Percentiles rank a stretch among this genome's conserved stretches.
These are phyloP conservation scores for Didymellaceae sp. DNA, from an alignment of 2,329 filamentous ascomycete genomes.

Conservation along the genomic window DNA sequence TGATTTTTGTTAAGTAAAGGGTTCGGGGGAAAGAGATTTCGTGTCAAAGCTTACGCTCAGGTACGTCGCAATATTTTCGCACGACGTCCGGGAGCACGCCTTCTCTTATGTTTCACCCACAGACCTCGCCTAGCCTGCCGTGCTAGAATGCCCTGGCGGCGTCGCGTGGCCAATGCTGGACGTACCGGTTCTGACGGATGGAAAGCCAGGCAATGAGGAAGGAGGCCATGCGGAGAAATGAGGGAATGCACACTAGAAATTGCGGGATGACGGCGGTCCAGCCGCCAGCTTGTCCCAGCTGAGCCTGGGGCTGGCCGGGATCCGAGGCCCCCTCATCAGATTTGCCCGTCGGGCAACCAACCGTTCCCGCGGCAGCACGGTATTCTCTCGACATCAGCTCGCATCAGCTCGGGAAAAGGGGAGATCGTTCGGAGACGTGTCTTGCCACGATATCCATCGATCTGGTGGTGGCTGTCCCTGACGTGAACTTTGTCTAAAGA, in stretches of 20 bases:
- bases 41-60: conserved; percentile 20
- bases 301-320: conserved; percentile 12
- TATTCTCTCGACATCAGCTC: conserved; percentile 27
- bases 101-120: conserved; percentile 28
- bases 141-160: conserved; percentile 15
- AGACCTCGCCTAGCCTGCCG: conserved; percentile 4
- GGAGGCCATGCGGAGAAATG: conserved; percentile 30
- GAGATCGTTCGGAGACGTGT: conserved; percentile 26
- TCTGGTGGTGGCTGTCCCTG: not conserved
- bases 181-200: conserved; percentile 22
- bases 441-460: not conserved
- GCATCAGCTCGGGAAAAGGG: conserved; percentile 16
- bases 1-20: conserved; percentile 14
- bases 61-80: conserved; percentile 27
- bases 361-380: conserved; percentile 20
- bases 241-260: conserved; percentile 15
- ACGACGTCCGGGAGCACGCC: conserved; percentile 28
- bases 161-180: conserved; percentile 1
- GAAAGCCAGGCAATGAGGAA: conserved; percentile 8
- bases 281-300: conserved; percentile 12
- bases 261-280: conserved; percentile 29
- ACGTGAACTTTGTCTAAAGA: not conserved
- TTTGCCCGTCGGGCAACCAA: conserved; percentile 31
- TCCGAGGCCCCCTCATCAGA: conserved; percentile 11
- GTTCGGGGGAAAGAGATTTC: conserved; percentile 24